Evolutionary conservation across 192 early-diverging fungal species (phyloP).

Genomic region (Endogone sp.): DNA sequence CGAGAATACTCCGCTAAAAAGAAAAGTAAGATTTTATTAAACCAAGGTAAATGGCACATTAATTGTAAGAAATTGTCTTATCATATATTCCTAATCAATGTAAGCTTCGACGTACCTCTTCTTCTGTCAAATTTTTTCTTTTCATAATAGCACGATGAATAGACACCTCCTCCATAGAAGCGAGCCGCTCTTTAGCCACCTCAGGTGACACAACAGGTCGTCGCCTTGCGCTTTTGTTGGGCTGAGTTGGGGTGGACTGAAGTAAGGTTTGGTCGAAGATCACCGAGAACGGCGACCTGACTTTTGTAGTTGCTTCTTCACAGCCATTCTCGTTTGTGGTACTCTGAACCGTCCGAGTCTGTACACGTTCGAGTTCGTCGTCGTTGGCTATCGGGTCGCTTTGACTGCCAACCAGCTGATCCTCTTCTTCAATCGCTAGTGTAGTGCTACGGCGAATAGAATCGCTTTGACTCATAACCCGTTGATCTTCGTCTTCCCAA

Average conservation of each 20-base stretch:
- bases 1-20: background rate
- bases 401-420: too few relatives aligned
- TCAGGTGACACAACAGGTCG: background rate
- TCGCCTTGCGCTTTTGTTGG: background rate
- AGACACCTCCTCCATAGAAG: background rate
- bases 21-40: background rate
- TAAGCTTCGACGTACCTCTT: background rate
- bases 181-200: background rate
- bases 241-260: background rate
- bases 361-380: too few relatives aligned
- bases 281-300: background rate
- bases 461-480: too few relatives aligned
- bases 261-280: background rate
- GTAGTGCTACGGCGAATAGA: too few relatives aligned
- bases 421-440: too few relatives aligned
- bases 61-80: background rate
- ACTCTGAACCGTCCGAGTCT: background rate
- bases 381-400: too few relatives aligned
- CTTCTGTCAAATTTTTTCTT: background rate
- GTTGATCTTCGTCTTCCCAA: too few relatives aligned
- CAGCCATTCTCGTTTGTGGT: background rate
- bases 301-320: background rate
- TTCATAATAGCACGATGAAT: background rate
- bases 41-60: background rate
- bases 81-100: background rate